A percentile compares a stretch with the other conserved stretches of the same genome.
phyloP scores from a whole-genome alignment of 345 rosid genomes.

The Anacardium occidentale region DNA sequence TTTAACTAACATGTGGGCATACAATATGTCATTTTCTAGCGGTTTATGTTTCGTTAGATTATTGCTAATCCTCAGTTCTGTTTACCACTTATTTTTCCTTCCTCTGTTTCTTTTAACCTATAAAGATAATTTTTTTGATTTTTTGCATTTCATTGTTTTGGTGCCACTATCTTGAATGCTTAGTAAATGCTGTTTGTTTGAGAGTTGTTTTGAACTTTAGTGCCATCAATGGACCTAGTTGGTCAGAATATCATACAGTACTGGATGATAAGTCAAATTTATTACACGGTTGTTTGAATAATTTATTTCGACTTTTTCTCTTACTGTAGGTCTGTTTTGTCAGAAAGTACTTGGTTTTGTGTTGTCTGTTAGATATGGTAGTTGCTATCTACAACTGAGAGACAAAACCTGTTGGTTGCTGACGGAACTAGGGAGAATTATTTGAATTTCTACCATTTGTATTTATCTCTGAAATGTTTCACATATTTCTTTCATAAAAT shows the following conservation, averaged over 20 bases:
- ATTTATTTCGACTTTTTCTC: not conserved
- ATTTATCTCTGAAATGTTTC: not conserved
- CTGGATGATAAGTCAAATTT: not conserved
- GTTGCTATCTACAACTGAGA: slow-evolving; percentile 1
- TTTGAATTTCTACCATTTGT: not conserved
- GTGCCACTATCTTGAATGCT: not conserved
- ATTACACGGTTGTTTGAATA: not conserved
- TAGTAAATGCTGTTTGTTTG: not conserved
- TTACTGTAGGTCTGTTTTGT: not conserved
- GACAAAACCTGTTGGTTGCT: not conserved
- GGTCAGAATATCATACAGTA: not conserved
- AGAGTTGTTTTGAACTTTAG: not conserved
- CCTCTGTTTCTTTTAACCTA: not conserved
- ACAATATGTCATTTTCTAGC: not conserved
- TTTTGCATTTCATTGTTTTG: not conserved
- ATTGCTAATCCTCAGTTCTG: not conserved
- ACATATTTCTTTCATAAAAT: not conserved
- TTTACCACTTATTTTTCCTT: not conserved
- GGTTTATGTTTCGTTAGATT: not conserved
- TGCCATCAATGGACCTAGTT: not conserved
- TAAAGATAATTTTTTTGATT: not conserved
- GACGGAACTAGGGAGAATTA: not conserved
- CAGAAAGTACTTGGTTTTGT: not conserved
- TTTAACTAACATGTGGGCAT: not conserved
- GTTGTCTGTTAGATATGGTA: not conserved